Percentiles rank a stretch among this genome's conserved stretches.
These are phyloP conservation scores for Dendrobium officinale DNA, from an alignment of 106 monocot species.

Conservation along the genomic window DNA sequence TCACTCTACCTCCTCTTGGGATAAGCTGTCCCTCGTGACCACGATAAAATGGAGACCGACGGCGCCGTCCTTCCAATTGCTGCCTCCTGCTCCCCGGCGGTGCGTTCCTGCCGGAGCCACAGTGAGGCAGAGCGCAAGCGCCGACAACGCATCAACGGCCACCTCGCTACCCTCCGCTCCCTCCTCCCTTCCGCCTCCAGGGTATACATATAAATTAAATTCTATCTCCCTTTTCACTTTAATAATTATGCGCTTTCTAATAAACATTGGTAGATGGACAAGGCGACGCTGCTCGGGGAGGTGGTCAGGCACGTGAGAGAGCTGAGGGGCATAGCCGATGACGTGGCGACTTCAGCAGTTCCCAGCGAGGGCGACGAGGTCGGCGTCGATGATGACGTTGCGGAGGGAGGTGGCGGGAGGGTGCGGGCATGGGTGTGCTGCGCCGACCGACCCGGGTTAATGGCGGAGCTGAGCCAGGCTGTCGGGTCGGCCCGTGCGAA, in stretches of 20 bases:
- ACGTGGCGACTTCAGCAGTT: conserved; percentile 20
- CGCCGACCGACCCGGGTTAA: conserved; percentile 70
- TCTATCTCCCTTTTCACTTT: neutral
- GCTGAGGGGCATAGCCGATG: conserved; percentile 36
- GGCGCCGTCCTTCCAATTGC: neutral
- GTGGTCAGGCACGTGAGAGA: conserved; percentile 88
- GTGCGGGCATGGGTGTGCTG: conserved; percentile 64
- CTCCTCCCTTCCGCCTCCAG: conserved; percentile 60
- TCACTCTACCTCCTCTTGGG: too few relatives aligned
- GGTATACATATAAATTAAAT: conserved; percentile 20
- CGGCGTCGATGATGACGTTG: conserved; percentile 24
- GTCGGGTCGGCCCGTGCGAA: conserved; percentile 42
- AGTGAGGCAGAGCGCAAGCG: conserved; percentile 79
- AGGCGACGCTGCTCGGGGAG: conserved; percentile 82
- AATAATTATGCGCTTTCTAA: neutral
- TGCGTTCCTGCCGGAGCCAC: conserved; percentile 41
- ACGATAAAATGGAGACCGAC: conserved; percentile 5
- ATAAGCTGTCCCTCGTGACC: neutral
- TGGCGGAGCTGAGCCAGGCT: conserved; percentile 57
- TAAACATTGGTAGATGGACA: conserved; percentile 54
- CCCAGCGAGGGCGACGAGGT: conserved; percentile 69
- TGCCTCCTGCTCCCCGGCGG: neutral
- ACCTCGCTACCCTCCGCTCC: conserved; percentile 66
- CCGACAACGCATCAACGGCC: conserved; percentile 80
- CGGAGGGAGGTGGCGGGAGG: conserved; percentile 3